These are phyloP conservation scores for Aspergillus bridgeri DNA, from an alignment of 495 filamentous ascomycete genomes.

Conservation along the genomic window DNA sequence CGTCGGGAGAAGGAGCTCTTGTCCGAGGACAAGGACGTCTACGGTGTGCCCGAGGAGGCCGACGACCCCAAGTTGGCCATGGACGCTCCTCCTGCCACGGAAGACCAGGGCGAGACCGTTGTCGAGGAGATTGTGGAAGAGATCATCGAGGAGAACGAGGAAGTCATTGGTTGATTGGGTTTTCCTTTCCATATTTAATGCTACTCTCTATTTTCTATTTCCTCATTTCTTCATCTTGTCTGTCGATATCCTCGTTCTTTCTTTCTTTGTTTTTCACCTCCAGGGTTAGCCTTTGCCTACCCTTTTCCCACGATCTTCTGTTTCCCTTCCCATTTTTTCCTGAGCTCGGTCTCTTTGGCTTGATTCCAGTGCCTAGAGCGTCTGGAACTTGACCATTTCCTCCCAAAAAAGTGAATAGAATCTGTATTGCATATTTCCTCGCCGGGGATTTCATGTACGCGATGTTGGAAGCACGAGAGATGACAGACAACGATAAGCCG, in stretches of 20 bases:
- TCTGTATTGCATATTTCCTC: conserved; percentile 26
- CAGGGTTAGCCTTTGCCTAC: conserved; percentile 8
- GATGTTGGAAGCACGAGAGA: conserved; percentile 29
- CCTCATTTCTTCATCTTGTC: conserved; percentile 18
- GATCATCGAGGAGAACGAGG: conserved; percentile 90
- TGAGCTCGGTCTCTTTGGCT: conserved; percentile 9
- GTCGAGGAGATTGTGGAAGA: conserved; percentile 92
- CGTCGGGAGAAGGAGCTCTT: conserved; percentile 70
- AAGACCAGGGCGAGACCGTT: conserved; percentile 63
- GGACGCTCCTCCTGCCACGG: conserved; percentile 42
- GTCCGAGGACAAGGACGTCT: conserved; percentile 63
- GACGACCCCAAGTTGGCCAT: conserved; percentile 54
- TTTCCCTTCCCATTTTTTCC: conserved; percentile 3
- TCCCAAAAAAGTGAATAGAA: conserved; percentile 27
- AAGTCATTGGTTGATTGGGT: conserved; percentile 55
- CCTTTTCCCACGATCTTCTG: conserved; percentile 18
- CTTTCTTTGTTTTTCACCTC: conserved; percentile 14
- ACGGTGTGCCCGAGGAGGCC: conserved; percentile 62
- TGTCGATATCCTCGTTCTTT: conserved; percentile 23
- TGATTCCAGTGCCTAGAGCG: conserved; percentile 16
- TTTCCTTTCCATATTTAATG: conserved; percentile 39
- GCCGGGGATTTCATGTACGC: conserved; percentile 18
- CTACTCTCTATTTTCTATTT: conserved; percentile 32
- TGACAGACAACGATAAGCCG: conserved; percentile 23
- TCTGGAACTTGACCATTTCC: conserved; percentile 11